A percentile compares a stretch with the other conserved stretches of the same genome.
These are phyloP conservation scores for Gardenia jasminoides DNA, from an alignment of 257 asterid genomes.

Conservation along the genomic window DNA sequence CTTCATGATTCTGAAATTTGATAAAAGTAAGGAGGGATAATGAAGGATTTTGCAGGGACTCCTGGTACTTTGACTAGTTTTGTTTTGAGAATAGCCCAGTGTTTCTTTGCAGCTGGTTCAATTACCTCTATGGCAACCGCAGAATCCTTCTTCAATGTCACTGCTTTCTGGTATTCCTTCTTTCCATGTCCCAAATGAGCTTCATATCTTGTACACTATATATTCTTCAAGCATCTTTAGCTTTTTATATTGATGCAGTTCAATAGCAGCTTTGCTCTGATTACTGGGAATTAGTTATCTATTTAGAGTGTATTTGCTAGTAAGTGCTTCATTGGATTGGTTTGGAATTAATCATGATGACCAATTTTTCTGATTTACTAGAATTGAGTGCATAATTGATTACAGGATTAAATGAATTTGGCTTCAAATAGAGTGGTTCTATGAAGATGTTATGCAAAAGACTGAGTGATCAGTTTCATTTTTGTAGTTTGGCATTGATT, in stretches of 20 bases:
- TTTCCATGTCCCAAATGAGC: neutral
- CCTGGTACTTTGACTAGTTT: slow-evolving; percentile 54
- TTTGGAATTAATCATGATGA: neutral
- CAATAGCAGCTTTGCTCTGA: neutral
- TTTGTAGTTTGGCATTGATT: no score
- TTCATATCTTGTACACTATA: neutral
- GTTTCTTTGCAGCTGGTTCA: slow-evolving; percentile 46
- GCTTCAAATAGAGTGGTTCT: neutral
- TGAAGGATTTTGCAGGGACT: slow-evolving; percentile 55
- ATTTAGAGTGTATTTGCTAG: neutral
- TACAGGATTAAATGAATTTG: neutral
- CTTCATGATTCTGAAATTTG: neutral
- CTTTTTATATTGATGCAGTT: no score
- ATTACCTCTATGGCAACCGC: slow-evolving; percentile 49
- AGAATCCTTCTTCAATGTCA: slow-evolving; percentile 41
- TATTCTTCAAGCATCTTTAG: neutral
- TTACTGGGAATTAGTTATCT: neutral
- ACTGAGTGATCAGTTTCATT: no score
- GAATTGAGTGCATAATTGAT: neutral
- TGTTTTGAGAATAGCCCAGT: slow-evolving; percentile 43
- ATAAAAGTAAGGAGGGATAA: slow-evolving; percentile 11
- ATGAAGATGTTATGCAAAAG: neutral
- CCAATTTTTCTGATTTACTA: neutral
- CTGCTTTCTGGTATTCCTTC: slow-evolving; percentile 52
- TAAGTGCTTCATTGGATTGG: neutral